Evolutionary conservation across 768 basidiomycete species (phyloP), one percentile per base, ranked within the genome.

Genomic region (Termitomyces eurrhizus): DNA sequence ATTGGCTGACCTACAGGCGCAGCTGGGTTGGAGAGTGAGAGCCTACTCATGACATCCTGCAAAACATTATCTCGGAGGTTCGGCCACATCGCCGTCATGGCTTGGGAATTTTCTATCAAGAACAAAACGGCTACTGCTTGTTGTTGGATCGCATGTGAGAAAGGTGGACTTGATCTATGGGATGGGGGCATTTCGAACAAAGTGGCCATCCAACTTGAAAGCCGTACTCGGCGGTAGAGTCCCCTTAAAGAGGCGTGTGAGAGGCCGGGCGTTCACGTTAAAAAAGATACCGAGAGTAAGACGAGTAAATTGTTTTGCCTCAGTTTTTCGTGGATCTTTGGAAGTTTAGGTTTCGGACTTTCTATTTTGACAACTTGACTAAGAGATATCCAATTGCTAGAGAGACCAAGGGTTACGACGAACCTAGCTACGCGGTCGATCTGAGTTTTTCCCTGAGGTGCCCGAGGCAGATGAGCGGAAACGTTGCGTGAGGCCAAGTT

Each of bases 101-200:
- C 68, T 37, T 73, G 72, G 0, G 84, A 85, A 65, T 85, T 85
- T 72, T 86, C 84, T 63, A 85, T 76, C 60, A 86, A 73, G 61
- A 85, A 65, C 54, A 84, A 74, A n/a, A 77, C 72, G 39, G 72
- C 74, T 33, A 77, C 67, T 18, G 74, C 71, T 62, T 76, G 74
- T 61, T 72, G 66, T 16, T 70, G 69, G 57, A 65, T 60, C 26
- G 60, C 51, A 57, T 69, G 63, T 32, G 57, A 66, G 54, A 68
- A 67, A 35, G 64, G 69, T 33, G 59, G 56, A 48, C 45, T 60
- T 45, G 60, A 59, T 52, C 51, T 63, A 42, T 53, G 39, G 39
- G 52, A 45, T 52, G 58, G 46, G 35, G 50, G 29, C 36, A 24
- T 55, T 45, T 48, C 52, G 49, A 60, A 61, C 24, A 37, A 24